These are phyloP conservation scores for Glycine latifolia DNA, from an alignment of 306 rosid genomes.

Conservation along the genomic window DNA sequence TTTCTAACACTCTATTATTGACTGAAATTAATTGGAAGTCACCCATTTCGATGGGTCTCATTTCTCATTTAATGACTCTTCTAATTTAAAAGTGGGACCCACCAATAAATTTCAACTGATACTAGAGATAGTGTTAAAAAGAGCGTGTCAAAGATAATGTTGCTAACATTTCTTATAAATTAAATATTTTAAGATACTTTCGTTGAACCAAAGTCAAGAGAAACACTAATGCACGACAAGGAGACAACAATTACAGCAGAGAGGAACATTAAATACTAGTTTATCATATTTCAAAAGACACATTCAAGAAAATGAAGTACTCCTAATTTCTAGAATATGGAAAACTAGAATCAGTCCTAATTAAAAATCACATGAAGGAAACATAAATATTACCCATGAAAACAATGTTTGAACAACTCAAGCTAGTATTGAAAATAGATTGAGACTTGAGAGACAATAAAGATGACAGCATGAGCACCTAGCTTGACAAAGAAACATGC, in stretches of 20 bases:
- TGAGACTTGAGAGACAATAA: neutral
- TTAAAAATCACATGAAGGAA: slow-evolving; percentile 21
- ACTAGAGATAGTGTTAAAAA: too few species aligned
- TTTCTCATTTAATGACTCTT: too few species aligned
- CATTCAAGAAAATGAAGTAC: slow-evolving; percentile 36
- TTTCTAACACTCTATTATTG: too few species aligned
- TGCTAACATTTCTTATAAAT: too few species aligned
- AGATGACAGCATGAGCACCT: slow-evolving; percentile 15
- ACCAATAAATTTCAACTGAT: too few species aligned
- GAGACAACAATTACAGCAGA: slow-evolving; percentile 20
- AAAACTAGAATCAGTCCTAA: slow-evolving; percentile 24
- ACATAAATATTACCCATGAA: slow-evolving; percentile 26
- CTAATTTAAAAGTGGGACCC: too few species aligned
- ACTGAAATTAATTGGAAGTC: too few species aligned
- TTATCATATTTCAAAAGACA: slow-evolving; percentile 38
- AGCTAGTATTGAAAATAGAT: slow-evolving; percentile 12
- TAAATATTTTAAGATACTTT: slow-evolving; percentile 13
- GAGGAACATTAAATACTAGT: slow-evolving; percentile 8
- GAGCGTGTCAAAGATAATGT: too few species aligned
- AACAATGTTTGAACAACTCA: slow-evolving; percentile 19
- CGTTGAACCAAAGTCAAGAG: slow-evolving; percentile 15
- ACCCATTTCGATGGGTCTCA: too few species aligned
- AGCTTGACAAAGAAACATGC: neutral
- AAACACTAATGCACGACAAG: slow-evolving; percentile 21
- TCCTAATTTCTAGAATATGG: slow-evolving; percentile 17